Base-by-base conservation (phyloP, 208 protist genomes). In the Angomonas deanei region DNA sequence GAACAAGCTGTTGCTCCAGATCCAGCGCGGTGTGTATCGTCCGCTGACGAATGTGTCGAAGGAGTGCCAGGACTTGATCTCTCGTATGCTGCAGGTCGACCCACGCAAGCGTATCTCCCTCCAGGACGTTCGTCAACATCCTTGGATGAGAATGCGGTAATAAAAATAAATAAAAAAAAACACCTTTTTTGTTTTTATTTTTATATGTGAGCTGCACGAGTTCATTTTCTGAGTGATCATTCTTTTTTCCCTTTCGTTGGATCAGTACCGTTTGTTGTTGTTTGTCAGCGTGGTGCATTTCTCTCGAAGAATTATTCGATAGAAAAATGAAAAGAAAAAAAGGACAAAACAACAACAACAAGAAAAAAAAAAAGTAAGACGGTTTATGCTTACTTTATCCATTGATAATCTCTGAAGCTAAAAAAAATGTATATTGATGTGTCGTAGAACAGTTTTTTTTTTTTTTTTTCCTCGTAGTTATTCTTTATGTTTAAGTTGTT, bases 1-100 rank as follows among this genome's bases (percentile, higher is more conserved):
- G 70, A 96, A 91, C 66, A 72, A 76, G 23, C 82, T 99, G 27
- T 94, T 98, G 47, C 69, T 58, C 10, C 96, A 96, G 61, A 98
- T 98, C 58, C 79, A 96, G 59, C 69, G 78, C 17, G 94, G 90
- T 8, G 92, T 97, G 58, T 97, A 84, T 55, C 75, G 74, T 17
- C 97, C 91, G 76, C 78, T 84, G 5, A 65, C 68, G 0, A 85
- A 90, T 62, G 92, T 97, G 48, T 86, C 81, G 10, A 55, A 79
- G 10, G 53, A 27, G 0, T 83, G 70, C 15, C 83, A 86, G 48
- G 86, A 92, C 55, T 57, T 96, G 4, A 85, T 95, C 28, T 27
- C 56, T 2, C 61, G 60, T 34, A 97, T 98, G 83, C 70, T 98
- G 8, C 74, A 77, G 4, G 78, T 91, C 26, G 87, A 96, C 59